A percentile compares a stretch with the other conserved stretches of the same genome.
These are phyloP conservation scores for Lanmaoa rubissima DNA, from an alignment of 768 basidiomycete genomes.

Conservation along the genomic window DNA sequence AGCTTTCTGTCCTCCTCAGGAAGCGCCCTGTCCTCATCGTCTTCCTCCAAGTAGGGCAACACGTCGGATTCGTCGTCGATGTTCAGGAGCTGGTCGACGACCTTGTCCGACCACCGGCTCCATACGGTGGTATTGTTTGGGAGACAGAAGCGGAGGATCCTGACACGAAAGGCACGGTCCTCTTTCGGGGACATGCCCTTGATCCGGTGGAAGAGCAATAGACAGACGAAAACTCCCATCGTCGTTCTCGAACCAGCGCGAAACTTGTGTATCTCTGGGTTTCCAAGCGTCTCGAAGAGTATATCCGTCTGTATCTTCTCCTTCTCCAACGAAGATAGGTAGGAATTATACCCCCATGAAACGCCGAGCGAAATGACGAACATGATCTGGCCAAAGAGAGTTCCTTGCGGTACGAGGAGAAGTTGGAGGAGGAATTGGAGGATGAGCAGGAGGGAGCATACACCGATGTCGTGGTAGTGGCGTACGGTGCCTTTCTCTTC, in stretches of 20 bases:
- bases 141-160: constrained; percentile 16
- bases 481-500: not conserved
- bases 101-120: constrained; percentile 22
- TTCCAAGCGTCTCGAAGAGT: constrained; percentile 13
- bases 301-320: constrained; percentile 22
- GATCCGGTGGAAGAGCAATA: constrained; percentile 22
- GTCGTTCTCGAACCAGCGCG: constrained; percentile 19
- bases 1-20: not conserved
- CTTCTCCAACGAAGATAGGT: constrained; percentile 36
- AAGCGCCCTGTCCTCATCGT: not conserved
- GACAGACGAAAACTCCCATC: constrained; percentile 23
- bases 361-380: constrained; percentile 30
- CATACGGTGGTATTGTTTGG: constrained; percentile 27
- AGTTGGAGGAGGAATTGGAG: constrained; percentile 35
- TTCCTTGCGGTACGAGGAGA: constrained; percentile 33
- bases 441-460: constrained; percentile 28
- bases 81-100: constrained; percentile 17
- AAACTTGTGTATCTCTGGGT: constrained; percentile 12
- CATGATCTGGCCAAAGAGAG: constrained; percentile 36
- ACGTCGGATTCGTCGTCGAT: not conserved
- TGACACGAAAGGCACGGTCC: not conserved
- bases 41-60: not conserved
- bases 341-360: constrained; percentile 37
- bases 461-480: constrained; percentile 21
- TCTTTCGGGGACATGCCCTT: not conserved